phyloP scores from a whole-genome alignment of 2,329 filamentous ascomycete species.

The Aspergillus eucalypticola region DNA sequence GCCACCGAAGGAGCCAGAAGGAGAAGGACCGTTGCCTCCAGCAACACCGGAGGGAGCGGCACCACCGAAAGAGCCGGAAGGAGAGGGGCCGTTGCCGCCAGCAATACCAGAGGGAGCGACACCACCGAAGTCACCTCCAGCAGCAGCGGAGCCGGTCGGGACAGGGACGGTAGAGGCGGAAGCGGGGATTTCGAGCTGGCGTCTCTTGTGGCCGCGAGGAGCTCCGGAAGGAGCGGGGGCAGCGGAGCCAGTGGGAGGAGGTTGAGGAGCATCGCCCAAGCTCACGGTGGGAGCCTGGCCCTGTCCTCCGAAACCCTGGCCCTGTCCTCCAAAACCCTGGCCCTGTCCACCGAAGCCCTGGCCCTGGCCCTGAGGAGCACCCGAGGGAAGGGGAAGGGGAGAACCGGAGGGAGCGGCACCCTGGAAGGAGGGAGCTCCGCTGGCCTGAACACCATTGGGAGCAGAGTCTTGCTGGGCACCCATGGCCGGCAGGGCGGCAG shows the following conservation, averaged over 20 bases:
- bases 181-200: background rate
- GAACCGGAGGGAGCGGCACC: background rate
- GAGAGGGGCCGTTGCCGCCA: background rate
- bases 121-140: background rate
- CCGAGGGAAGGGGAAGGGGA: background rate
- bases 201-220: background rate
- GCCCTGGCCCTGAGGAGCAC: background rate
- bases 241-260: background rate
- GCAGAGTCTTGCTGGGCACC: background rate
- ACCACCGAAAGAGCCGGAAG: background rate
- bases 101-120: background rate
- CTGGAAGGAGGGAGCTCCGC: conserved; percentile 1
- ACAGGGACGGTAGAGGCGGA: background rate
- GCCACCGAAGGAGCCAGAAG: background rate
- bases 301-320: background rate
- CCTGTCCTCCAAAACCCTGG: background rate
- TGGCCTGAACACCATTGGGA: background rate
- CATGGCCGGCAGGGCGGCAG: conserved; percentile 8
- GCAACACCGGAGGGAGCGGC: background rate
- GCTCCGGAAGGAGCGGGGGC: background rate
- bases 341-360: background rate
- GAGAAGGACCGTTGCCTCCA: background rate
- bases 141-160: background rate
- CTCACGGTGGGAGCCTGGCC: background rate
- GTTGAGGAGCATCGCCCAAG: background rate